These are phyloP conservation scores for Metroxylon sagu DNA, from an alignment of 176 grass and related monocot species.

Conservation along the genomic window DNA sequence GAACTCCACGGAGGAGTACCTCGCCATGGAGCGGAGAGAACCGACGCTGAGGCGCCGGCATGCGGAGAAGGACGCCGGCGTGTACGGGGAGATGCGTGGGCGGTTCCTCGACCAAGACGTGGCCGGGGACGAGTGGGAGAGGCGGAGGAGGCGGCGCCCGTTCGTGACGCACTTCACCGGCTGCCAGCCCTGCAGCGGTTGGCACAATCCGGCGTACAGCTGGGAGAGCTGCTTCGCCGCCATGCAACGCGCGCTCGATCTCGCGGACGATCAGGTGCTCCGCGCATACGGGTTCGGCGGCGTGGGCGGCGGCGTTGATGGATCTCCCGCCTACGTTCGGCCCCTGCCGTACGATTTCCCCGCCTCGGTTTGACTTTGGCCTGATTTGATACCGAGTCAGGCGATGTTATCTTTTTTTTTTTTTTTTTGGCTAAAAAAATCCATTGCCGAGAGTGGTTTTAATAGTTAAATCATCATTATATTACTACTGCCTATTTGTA, in stretches of 20 bases:
- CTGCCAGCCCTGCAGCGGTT: conserved; percentile 83
- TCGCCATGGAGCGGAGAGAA: conserved; percentile 39
- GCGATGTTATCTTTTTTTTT: too few species aligned
- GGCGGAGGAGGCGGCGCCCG: conserved; percentile 40
- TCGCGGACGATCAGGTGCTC: conserved; percentile 89
- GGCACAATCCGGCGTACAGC: conserved; percentile 55
- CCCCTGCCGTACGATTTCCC: too few species aligned
- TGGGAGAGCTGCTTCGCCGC: conserved; percentile 52
- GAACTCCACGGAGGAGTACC: conserved; percentile 36
- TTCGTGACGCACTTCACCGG: conserved; percentile 94
- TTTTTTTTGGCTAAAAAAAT: too few species aligned
- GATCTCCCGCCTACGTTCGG: too few species aligned
- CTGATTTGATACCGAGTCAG: too few species aligned
- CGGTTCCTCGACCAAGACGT: not conserved
- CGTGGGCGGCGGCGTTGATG: too few species aligned
- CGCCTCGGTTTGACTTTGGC: too few species aligned
- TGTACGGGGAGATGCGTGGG: conserved; percentile 25
- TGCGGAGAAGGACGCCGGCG: conserved; percentile 34
- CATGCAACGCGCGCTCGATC: conserved; percentile 66
- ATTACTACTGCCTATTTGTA: too few species aligned
- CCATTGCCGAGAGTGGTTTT: too few species aligned
- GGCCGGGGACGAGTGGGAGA: conserved; percentile 11
- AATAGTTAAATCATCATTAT: too few species aligned
- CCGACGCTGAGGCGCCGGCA: conserved; percentile 35
- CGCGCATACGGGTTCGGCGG: conserved; percentile 6